Base-by-base conservation (phyloP, 73 alveolate genomes). In the Blepharisma stoltei region DNA sequence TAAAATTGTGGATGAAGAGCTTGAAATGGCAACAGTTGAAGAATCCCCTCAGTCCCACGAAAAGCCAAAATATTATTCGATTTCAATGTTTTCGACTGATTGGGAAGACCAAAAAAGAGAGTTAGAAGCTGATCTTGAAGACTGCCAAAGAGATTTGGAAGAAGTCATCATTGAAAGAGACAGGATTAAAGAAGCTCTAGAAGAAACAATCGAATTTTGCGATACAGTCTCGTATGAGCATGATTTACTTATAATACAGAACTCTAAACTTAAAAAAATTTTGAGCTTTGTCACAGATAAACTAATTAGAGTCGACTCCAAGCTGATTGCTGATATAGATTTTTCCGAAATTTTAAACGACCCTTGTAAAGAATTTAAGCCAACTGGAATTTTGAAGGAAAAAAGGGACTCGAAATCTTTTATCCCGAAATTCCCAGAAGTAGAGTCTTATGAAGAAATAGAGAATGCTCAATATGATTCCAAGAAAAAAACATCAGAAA, bases 301-400 rank as follows among this genome's bases (percentile, higher is more conserved):
- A 5, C 73, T 60, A 8, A 60, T 60, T 2, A n/a, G 73, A 8
- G 23, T 60, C 5, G 73, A 60, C 47, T 38, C 14, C 0, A 38
- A 60, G 18, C 3, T 38, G 2, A 60, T 60, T 9, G 23, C 14
- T 25, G 73, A 60, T 18, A 60, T 60, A 8, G 73, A 60, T 25
- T 60, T 60, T 25, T 18, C 73, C 23, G 73, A 60, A 14, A 38
- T 60, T 25, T 25, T 60, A 18, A 38, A 60, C 5, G 73, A 60
- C 46, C 73, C 73, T 60, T 60, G 73, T 60, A 25, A 14, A 18
- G 73, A 60, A 1, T 60, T 60, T 60, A 60, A 60, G 23, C 73
- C 73, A 18, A 60, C 73, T 14, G 73, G 73, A 11, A 60, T 60
- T 20, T 38, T 60, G 14, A 60, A 60, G 5, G 73, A 60, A 25